phyloP scores from a whole-genome alignment of 495 filamentous ascomycete species.

The Collariella sp. region DNA sequence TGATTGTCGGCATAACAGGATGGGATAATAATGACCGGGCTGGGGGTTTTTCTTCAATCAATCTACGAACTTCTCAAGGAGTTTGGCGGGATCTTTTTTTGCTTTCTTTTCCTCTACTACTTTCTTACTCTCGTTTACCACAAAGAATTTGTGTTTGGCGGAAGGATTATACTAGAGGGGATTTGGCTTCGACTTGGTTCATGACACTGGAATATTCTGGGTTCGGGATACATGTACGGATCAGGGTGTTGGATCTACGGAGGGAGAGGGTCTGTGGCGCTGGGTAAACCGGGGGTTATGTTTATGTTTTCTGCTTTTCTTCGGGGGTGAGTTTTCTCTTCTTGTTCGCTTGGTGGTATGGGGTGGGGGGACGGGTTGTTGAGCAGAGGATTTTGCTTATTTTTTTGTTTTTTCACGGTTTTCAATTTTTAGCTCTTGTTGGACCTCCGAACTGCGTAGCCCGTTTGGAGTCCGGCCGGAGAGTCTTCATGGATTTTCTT shows the following conservation, averaged over 20 bases:
- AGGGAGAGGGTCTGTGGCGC: neutral
- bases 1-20: no score
- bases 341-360: neutral
- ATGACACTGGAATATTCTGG: neutral
- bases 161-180: slow-evolving; percentile 9
- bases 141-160: neutral
- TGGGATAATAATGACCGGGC: neutral
- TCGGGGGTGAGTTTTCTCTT: neutral
- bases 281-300: neutral
- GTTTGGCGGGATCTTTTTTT: neutral
- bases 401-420: neutral
- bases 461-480: no score
- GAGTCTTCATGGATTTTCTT: no score
- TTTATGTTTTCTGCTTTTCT: neutral
- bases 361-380: neutral
- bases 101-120: neutral
- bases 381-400: neutral
- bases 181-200: neutral
- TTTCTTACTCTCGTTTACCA: neutral
- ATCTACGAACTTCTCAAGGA: no score
- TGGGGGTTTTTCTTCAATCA: no score
- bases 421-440: no score
- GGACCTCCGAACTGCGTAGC: no score
- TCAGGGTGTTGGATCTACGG: neutral
- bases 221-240: neutral